Conservation (phyloP, 495 filamentous ascomycete species). For the Penicillium salamii region DNA sequence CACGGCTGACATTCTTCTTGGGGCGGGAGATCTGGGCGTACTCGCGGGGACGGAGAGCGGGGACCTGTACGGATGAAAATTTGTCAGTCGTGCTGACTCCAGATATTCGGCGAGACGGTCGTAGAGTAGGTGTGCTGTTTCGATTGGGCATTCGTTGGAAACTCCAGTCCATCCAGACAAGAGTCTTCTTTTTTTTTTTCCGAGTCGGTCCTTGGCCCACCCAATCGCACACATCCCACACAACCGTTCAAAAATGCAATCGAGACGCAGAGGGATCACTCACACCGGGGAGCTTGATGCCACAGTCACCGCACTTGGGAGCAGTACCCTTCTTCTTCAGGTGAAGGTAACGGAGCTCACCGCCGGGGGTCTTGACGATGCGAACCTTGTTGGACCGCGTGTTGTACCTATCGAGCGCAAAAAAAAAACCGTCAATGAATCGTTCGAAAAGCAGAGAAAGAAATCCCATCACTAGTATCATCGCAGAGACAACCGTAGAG, state of each 20-base stretch:
- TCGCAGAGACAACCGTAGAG: slow-evolving; percentile 18
- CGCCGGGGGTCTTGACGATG: slow-evolving; percentile 93
- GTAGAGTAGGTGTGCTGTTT: slow-evolving; percentile 7
- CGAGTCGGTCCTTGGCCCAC: slow-evolving; percentile 11
- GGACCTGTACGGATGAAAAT: slow-evolving; percentile 59
- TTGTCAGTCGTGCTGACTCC: slow-evolving; percentile 19
- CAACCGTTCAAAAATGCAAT: slow-evolving; percentile 11
- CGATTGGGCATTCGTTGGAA: slow-evolving; percentile 6
- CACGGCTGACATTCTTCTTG: slow-evolving; percentile 98
- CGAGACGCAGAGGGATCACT: slow-evolving; percentile 46
- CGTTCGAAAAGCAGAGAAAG: slow-evolving; percentile 8
- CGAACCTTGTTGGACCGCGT: slow-evolving; percentile 95
- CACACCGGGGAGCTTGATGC: slow-evolving; percentile 91
- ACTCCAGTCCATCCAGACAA: slow-evolving; percentile 6
- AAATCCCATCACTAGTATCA: slow-evolving; percentile 6
- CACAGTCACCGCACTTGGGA: slow-evolving; percentile 98
- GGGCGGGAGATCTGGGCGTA: slow-evolving; percentile 93
- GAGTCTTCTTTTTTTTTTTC: slow-evolving; percentile 19
- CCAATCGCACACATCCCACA: slow-evolving; percentile 19
- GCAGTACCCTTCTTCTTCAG: slow-evolving; percentile 97
- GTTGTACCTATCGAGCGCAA: slow-evolving; percentile 68
- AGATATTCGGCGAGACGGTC: slow-evolving; percentile 2
- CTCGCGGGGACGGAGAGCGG: slow-evolving; percentile 94
- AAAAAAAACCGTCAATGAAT: slow-evolving; percentile 36
- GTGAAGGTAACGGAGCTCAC: slow-evolving; percentile 90